phyloP scores from a whole-genome alignment of 768 basidiomycete species.

The Pleurotus tuber-regium region DNA sequence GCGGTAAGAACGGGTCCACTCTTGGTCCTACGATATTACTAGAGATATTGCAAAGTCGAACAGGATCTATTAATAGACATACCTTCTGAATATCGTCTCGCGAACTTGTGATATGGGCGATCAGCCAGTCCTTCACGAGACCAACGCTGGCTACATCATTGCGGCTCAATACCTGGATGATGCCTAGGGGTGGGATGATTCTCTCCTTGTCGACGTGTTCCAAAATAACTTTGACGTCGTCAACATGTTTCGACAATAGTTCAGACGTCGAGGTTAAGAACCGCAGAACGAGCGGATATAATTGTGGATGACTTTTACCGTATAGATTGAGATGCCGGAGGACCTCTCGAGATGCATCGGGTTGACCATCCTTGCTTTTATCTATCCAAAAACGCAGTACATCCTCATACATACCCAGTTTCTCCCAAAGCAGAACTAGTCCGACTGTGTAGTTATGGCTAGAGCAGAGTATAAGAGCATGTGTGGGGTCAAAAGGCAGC shows the following conservation, averaged over 20 bases:
- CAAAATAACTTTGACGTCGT: conserved; percentile 69
- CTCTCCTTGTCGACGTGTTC: conserved; percentile 76
- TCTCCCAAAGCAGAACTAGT: conserved; percentile 89
- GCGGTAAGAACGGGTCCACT: conserved; percentile 85
- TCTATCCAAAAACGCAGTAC: conserved; percentile 94
- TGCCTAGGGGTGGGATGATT: conserved; percentile 86
- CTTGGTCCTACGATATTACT: conserved; percentile 63
- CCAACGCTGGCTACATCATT: conserved; percentile 92
- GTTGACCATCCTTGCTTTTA: conserved; percentile 42
- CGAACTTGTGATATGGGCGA: conserved; percentile 70
- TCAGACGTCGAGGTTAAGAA: conserved; percentile 85
- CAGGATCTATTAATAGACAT: conserved; percentile 24
- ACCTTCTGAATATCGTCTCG: conserved; percentile 80
- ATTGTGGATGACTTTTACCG: conserved; percentile 62
- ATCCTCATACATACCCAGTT: conserved; percentile 94
- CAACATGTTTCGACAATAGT: conserved; percentile 66
- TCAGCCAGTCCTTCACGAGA: conserved; percentile 88
- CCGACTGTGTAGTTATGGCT: conserved; percentile 80
- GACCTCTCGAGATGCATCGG: conserved; percentile 52
- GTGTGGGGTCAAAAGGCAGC: conserved; percentile 82
- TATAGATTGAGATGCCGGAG: conserved; percentile 74
- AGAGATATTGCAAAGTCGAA: conserved; percentile 6
- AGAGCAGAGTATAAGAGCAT: conserved; percentile 94
- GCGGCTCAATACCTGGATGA: conserved; percentile 84
- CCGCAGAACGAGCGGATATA: conserved; percentile 86